phyloP scores from a whole-genome alignment of 768 basidiomycete species.

The Macrolepiota dolichaula region DNA sequence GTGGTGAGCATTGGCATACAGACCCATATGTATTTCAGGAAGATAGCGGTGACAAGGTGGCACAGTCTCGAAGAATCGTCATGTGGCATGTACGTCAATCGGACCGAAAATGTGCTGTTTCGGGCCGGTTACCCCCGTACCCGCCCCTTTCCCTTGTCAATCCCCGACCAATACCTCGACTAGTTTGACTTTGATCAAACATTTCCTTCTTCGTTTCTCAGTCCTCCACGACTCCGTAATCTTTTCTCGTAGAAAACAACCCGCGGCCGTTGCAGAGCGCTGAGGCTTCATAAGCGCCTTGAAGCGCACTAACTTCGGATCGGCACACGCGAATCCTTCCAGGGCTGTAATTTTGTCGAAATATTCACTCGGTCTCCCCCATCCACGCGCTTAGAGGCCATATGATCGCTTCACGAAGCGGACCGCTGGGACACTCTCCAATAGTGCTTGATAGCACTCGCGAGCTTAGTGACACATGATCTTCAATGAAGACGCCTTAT shows the following conservation, averaged over 20 bases:
- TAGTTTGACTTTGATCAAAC: not conserved
- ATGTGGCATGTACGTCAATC: not conserved
- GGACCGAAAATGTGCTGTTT: not conserved
- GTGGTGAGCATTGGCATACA: not conserved
- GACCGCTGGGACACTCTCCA: not conserved
- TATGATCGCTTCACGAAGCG: not conserved
- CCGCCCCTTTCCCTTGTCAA: too few relatives aligned
- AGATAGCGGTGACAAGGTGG: not conserved
- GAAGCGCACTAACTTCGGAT: not conserved
- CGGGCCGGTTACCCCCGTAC: not conserved
- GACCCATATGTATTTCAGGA: not conserved
- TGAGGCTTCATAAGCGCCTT: not conserved
- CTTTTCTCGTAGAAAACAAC: not conserved
- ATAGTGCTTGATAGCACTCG: not conserved
- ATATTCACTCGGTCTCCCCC: not conserved
- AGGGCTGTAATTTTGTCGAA: not conserved
- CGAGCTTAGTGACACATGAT: constrained; percentile 9
- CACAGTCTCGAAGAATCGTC: too few relatives aligned
- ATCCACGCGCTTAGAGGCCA: not conserved
- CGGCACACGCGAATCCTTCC: not conserved
- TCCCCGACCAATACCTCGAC: too few relatives aligned
- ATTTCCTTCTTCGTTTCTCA: not conserved
- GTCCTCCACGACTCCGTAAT: not conserved
- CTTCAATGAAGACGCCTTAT: not conserved
- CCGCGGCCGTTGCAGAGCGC: not conserved